Evolutionary conservation across 1,284 basidiomycete genomes (phyloP).

Genomic region (Ganoderma lucidum): DNA sequence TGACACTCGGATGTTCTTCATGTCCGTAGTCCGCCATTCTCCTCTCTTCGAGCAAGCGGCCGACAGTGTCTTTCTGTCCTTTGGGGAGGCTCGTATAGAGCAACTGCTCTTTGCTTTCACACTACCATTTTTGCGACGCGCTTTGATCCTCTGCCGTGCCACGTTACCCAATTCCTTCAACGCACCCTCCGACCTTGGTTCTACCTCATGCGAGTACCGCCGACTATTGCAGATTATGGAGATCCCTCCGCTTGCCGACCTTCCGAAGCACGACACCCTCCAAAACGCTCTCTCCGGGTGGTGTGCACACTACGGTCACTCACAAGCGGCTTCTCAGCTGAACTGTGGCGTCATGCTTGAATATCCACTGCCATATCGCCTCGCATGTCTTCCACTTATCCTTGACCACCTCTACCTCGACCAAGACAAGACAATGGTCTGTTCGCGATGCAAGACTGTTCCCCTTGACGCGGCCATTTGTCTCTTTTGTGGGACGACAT

Average conservation of each 20-base stretch:
- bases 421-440: conserved; percentile 75
- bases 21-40: conserved; percentile 82
- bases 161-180: conserved; percentile 72
- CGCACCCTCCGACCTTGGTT: conserved; percentile 47
- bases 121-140: conserved; percentile 92
- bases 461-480: conserved; percentile 93
- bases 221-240: conserved; percentile 80
- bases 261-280: conserved; percentile 83
- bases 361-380: conserved; percentile 86
- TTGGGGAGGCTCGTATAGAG: conserved; percentile 84
- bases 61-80: conserved; percentile 76
- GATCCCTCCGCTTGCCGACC: conserved; percentile 80
- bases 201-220: conserved; percentile 73
- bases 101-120: conserved; percentile 91
- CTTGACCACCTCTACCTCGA: conserved; percentile 86
- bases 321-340: conserved; percentile 74
- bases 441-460: conserved; percentile 80
- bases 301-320: conserved; percentile 84
- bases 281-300: conserved; percentile 84
- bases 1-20: conserved; percentile 85
- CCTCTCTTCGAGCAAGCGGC: conserved; percentile 83
- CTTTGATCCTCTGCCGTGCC: conserved; percentile 86
- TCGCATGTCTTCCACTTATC: conserved; percentile 82
- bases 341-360: conserved; percentile 83
- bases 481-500: conserved; percentile 87